Percentiles rank a stretch among this genome's conserved stretches.
phyloP scores from a whole-genome alignment of 169 alveolate genomes.

The Eimeria brunetti region DNA sequence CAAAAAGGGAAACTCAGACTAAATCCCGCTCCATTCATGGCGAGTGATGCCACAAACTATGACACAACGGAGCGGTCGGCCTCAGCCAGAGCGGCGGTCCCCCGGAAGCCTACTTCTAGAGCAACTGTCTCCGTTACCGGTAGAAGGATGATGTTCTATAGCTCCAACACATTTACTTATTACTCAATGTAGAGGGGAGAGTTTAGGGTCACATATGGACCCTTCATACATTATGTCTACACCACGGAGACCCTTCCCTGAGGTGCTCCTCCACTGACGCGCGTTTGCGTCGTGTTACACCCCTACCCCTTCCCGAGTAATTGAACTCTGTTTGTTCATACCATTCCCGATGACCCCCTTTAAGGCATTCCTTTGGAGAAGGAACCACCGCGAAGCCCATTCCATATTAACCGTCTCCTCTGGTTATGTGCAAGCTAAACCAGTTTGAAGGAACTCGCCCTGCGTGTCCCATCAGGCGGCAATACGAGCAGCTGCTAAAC shows the following conservation, averaged over 20 bases:
- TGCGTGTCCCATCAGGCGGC: neutral
- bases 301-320: neutral
- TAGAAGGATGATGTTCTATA: neutral
- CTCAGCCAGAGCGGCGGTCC: slow-evolving; percentile 40
- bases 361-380: neutral
- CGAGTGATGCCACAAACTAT: neutral
- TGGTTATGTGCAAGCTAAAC: neutral
- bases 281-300: neutral
- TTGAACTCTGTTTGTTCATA: neutral
- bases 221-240: neutral
- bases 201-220: neutral
- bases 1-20: neutral
- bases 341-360: neutral
- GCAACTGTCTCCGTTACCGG: neutral
- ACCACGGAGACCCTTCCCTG: neutral
- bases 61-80: slow-evolving; percentile 21
- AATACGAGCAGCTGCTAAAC: neutral
- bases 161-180: neutral
- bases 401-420: no score
- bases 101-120: slow-evolving; percentile 51
- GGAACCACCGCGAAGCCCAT: neutral
- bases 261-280: neutral
- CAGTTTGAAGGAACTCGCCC: neutral
- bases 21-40: neutral
- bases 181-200: neutral